Percentiles rank a stretch among this genome's conserved stretches.
phyloP scores from a whole-genome alignment of 2,329 filamentous ascomycete species.

The Hypoxylon sp. region DNA sequence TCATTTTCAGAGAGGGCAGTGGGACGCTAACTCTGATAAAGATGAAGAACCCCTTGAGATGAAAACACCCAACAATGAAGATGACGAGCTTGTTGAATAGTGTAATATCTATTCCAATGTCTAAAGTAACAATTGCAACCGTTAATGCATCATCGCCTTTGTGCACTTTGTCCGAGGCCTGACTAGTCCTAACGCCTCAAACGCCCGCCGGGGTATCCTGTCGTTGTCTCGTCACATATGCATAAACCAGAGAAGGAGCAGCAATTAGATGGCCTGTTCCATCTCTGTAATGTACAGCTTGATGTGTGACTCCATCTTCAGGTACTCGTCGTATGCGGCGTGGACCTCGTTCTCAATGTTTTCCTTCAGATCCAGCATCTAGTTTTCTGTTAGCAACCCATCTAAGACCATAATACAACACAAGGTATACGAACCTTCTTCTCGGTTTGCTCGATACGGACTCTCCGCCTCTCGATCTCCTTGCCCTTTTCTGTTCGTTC shows the following conservation, averaged over 20 bases:
- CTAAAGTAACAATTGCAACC: conserved; percentile 14
- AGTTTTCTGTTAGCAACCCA: conserved; percentile 47
- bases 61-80: conserved; percentile 1
- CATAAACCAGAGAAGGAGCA: conserved; percentile 39
- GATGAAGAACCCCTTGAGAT: conserved; percentile 17
- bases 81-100: conserved; percentile 14
- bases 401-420: conserved; percentile 6
- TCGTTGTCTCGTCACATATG: conserved; percentile 52
- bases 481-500: conserved; percentile 89
- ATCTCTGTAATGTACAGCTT: conserved; percentile 99
- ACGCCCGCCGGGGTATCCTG: conserved; percentile 62
- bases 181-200: conserved; percentile 51
- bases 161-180: conserved; percentile 19
- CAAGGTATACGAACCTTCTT: conserved; percentile 81
- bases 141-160: conserved; percentile 15
- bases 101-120: conserved; percentile 19
- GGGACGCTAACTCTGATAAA: conserved; percentile 49
- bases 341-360: conserved; percentile 97
- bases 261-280: conserved; percentile 82
- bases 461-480: conserved; percentile 91
- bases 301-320: conserved; percentile 98
- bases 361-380: conserved; percentile 99
- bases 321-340: conserved; percentile 90
- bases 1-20: conserved; percentile 61
- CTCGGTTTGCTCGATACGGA: conserved; percentile 98